Evolutionary conservation across 176 grass and related monocot species (phyloP), one percentile per base, ranked within the genome.

Genomic region (Aechmea fasciata): DNA sequence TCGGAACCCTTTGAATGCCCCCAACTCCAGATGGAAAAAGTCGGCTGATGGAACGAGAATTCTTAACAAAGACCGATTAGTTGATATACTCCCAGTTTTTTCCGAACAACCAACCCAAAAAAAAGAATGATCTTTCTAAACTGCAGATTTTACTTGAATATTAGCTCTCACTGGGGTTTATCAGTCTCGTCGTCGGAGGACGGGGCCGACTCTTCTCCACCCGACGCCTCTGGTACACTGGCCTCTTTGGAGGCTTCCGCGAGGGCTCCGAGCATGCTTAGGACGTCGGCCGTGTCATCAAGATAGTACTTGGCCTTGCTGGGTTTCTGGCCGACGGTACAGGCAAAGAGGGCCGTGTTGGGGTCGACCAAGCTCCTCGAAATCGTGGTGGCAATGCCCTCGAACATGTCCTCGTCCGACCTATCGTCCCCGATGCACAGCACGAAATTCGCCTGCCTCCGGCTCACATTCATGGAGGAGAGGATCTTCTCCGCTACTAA

Each of bases 241-340:
- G 49, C 29, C 51, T 49, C 13, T 47, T 89, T 86, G 65, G 86
- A 87, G 64, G 83, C 83, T 75, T 92, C 79, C 11, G 86, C 86
- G 17, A 96, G 76, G 47, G 76, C 65, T 9, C 82, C 79, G 48
- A 96, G 81, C 92, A 96, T 96, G 67, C 51, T 96, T 70, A 89
- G 53, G 17, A 96, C 92, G 67, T 96, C 92, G 48, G 69, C 84
- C 29, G 92, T 96, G 80, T 96, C 92, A 15, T 96, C 92, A 73
- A 96, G 77, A 80, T 96, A 96, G 73, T 92, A 96, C 80, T 87
- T 96, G n/a, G 88, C 92, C 72, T 92, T 96, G 83, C 92, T 96
- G 22, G 92, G 92, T 73, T 96, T 96, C 78, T 96, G 92, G 67
- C 92, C 92, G 10, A 96, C 92, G 0, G 92, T 96, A 81, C 92